Evolutionary conservation across 2,329 filamentous ascomycete genomes (phyloP).

Genomic region (Phyllosticta capitalensis): DNA sequence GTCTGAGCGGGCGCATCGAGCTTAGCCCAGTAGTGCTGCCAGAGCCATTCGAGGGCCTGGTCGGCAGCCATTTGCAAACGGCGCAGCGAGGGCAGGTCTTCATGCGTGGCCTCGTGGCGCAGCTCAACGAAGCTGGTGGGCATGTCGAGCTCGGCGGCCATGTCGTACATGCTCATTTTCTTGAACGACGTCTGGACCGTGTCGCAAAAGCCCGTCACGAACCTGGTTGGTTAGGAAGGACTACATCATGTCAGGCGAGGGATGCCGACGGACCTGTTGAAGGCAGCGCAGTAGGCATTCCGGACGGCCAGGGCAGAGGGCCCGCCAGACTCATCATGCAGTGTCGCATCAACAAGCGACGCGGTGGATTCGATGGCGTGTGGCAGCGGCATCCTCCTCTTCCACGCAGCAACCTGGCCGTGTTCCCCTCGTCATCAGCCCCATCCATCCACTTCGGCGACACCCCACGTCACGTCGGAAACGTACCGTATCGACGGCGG

Average conservation of each 20-base stretch:
- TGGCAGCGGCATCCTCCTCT: slow-evolving; percentile 42
- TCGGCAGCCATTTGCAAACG: slow-evolving; percentile 61
- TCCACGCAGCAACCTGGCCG: slow-evolving; percentile 10
- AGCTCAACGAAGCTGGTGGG: slow-evolving; percentile 79
- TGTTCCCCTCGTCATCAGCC: background rate
- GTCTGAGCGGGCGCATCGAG: slow-evolving; percentile 28
- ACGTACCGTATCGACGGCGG: slow-evolving; percentile 31
- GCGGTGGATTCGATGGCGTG: slow-evolving; percentile 73
- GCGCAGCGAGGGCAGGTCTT: slow-evolving; percentile 68
- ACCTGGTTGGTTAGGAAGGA: slow-evolving; percentile 38
- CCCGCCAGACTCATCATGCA: slow-evolving; percentile 48
- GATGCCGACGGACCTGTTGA: slow-evolving; percentile 52
- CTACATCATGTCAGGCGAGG: background rate
- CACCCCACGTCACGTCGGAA: background rate
- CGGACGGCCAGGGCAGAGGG: slow-evolving; percentile 52
- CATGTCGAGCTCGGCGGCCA: slow-evolving; percentile 58
- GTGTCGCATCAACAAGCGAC: slow-evolving; percentile 57
- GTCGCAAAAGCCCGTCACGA: slow-evolving; percentile 73
- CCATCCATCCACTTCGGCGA: slow-evolving; percentile 11
- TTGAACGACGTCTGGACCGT: slow-evolving; percentile 58
- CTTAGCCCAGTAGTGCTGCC: slow-evolving; percentile 73
- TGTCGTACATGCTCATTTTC: slow-evolving; percentile 59
- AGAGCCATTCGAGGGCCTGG: slow-evolving; percentile 74
- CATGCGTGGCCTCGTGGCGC: slow-evolving; percentile 82
- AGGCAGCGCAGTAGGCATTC: slow-evolving; percentile 63